Conservation (phyloP, 2,329 filamentous ascomycete species). For the Fusarium staphyleae region DNA sequence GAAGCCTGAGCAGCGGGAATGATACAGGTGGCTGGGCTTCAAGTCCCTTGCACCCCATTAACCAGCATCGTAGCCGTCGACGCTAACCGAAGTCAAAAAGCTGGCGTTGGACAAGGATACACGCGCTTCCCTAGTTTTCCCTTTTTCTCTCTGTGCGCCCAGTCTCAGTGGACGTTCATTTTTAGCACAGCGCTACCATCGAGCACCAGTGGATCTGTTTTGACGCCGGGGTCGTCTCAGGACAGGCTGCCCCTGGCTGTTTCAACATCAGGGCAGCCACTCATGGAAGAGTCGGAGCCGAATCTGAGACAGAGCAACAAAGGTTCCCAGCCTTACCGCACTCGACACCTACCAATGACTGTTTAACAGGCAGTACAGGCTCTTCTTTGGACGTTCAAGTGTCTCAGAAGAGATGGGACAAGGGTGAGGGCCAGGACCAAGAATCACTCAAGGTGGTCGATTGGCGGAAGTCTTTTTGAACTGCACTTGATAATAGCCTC, state of each 20-base stretch:
- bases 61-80: slow-evolving; percentile 3
- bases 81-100: neutral
- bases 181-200: slow-evolving; percentile 36
- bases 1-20: neutral
- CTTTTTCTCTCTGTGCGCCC: neutral
- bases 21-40: slow-evolving; percentile 2
- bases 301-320: slow-evolving; percentile 32
- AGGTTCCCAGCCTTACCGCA: slow-evolving; percentile 18
- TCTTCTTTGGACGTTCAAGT: slow-evolving; percentile 4
- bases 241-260: slow-evolving; percentile 31
- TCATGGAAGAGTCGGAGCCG: slow-evolving; percentile 4
- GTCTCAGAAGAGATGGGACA: slow-evolving; percentile 9
- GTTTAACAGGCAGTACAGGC: neutral
- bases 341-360: neutral
- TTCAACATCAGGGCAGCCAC: slow-evolving; percentile 42
- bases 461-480: neutral
- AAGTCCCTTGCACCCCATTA: neutral
- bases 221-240: slow-evolving; percentile 32
- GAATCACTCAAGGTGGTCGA: neutral
- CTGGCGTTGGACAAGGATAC: slow-evolving; percentile 1
- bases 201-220: neutral
- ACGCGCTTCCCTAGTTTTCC: slow-evolving; percentile 6
- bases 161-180: slow-evolving; percentile 22
- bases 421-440: slow-evolving; percentile 1
- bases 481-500: neutral